Percentiles rank a stretch among this genome's conserved stretches.
These are phyloP conservation scores for Aspergillus ruber DNA, from an alignment of 2,329 filamentous ascomycete species.

Conservation along the genomic window DNA sequence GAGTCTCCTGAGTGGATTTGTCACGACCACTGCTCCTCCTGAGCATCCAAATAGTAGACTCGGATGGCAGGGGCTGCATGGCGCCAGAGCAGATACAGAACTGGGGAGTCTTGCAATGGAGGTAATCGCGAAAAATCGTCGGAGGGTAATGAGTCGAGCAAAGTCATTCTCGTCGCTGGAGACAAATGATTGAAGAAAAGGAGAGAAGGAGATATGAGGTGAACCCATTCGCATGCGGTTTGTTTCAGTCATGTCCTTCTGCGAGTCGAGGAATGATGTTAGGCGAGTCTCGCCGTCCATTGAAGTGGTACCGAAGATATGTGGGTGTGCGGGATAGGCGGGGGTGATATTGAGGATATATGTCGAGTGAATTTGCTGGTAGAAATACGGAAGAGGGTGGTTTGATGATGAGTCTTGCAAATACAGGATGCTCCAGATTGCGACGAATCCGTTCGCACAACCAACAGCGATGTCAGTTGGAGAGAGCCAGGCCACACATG, in stretches of 20 bases:
- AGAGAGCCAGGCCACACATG: slow-evolving; percentile 53
- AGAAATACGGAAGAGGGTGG: slow-evolving; percentile 27
- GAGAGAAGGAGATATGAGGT: slow-evolving; percentile 48
- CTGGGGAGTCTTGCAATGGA: slow-evolving; percentile 43
- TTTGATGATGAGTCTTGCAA: slow-evolving; percentile 9
- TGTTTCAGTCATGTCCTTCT: slow-evolving; percentile 39
- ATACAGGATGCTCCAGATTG: slow-evolving; percentile 45
- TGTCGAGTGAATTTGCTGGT: slow-evolving; percentile 30
- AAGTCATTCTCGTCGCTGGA: slow-evolving; percentile 51
- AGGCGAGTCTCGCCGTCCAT: slow-evolving; percentile 52
- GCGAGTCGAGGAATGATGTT: slow-evolving; percentile 47
- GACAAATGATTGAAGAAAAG: slow-evolving; percentile 49
- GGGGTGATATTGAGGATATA: slow-evolving; percentile 37
- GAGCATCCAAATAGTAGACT: slow-evolving; percentile 48
- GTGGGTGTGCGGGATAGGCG: slow-evolving; percentile 49
- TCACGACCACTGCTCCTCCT: slow-evolving; percentile 45
- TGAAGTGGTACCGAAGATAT: slow-evolving; percentile 47
- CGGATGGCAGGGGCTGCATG: slow-evolving; percentile 44
- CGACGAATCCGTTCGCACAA: slow-evolving; percentile 52
- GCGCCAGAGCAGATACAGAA: slow-evolving; percentile 27
- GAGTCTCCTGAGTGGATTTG: slow-evolving; percentile 48
- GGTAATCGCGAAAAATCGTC: slow-evolving; percentile 47
- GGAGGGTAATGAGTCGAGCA: slow-evolving; percentile 43
- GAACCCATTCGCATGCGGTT: slow-evolving; percentile 47
- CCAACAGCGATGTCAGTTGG: slow-evolving; percentile 49